A percentile compares a stretch with the other conserved stretches of the same genome.
These are phyloP conservation scores for Citrus australasica DNA, from an alignment of 345 rosid genomes.

Conservation along the genomic window DNA sequence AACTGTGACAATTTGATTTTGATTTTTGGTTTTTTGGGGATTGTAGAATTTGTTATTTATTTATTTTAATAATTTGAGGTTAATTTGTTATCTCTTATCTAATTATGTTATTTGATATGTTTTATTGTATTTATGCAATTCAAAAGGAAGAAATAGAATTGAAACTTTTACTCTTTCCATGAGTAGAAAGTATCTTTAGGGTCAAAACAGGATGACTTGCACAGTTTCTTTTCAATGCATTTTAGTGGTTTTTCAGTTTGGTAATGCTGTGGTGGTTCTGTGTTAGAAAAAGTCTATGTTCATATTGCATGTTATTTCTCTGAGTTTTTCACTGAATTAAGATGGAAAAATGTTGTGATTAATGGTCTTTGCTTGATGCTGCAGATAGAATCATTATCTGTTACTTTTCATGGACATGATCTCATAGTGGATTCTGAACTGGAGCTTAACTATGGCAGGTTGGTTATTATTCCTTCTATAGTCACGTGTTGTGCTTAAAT, in stretches of 20 bases:
- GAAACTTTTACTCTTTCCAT: too few species aligned
- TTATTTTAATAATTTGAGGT: too few species aligned
- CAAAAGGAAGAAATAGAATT: too few species aligned
- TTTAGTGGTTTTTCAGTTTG: background rate
- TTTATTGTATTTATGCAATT: too few species aligned
- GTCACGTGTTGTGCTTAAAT: background rate
- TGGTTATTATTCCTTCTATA: background rate
- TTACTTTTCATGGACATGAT: conserved; percentile 96
- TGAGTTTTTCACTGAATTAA: background rate
- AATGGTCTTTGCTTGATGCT: conserved; percentile 10
- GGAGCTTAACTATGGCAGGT: conserved; percentile 99
- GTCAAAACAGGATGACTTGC: background rate
- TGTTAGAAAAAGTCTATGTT: background rate
- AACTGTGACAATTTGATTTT: too few species aligned
- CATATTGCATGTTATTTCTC: background rate
- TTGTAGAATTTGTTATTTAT: too few species aligned
- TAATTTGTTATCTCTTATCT: too few species aligned
- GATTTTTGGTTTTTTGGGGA: too few species aligned
- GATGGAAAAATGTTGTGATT: background rate
- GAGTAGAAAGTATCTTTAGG: background rate
- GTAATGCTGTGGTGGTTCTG: background rate
- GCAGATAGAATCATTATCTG: conserved; percentile 96
- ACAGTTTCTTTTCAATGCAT: background rate
- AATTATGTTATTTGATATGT: too few species aligned
- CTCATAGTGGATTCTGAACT: conserved; percentile 87